Conservation (phyloP, 345 rosid species). For the Pseudoturritis turrita region DNA sequence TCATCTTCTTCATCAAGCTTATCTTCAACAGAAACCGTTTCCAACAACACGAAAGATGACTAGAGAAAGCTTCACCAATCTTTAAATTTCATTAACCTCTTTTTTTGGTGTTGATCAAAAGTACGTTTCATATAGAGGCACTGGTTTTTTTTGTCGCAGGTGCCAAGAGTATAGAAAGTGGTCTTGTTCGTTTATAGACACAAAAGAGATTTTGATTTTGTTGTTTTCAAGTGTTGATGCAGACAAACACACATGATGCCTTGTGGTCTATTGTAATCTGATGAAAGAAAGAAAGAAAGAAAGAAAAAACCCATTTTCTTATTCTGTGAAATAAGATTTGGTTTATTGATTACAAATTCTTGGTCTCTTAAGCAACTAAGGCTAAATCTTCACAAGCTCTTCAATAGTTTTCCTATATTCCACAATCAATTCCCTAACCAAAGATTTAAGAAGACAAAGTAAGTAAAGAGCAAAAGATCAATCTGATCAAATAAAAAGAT, state of each 20-base stretch:
- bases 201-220: neutral
- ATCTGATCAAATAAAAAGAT: neutral
- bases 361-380: neutral
- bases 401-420: constrained; percentile 62
- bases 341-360: neutral
- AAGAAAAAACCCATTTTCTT: neutral
- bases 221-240: neutral
- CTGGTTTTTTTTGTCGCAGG: constrained; percentile 41
- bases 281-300: neutral
- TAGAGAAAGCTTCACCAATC: constrained; percentile 16
- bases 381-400: constrained; percentile 27
- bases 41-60: constrained; percentile 47
- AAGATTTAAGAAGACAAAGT: neutral
- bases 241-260: neutral
- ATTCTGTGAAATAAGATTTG: neutral
- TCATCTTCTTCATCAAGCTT: constrained; percentile 33
- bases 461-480: neutral
- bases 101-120: neutral
- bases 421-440: constrained; percentile 57
- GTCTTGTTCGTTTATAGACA: neutral
- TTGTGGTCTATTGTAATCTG: neutral
- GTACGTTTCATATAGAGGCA: constrained; percentile 36
- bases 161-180: constrained; percentile 21
- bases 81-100: neutral
- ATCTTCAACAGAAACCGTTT: constrained; percentile 8